Conservation (phyloP, 2,329 filamentous ascomycete species). For the Claviceps quebecensis region DNA sequence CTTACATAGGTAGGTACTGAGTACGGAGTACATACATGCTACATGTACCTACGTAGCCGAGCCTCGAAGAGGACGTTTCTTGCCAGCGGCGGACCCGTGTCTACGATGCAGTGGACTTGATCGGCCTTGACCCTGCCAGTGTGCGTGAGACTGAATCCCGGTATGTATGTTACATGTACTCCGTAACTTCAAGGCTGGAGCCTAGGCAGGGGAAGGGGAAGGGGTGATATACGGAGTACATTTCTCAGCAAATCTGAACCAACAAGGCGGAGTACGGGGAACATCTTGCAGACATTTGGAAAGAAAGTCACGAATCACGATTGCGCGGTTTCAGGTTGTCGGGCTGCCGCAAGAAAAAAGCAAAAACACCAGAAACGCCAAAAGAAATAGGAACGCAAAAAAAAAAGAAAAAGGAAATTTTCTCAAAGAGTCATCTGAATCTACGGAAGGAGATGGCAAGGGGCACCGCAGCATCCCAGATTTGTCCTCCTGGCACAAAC, state of each 20-base stretch:
- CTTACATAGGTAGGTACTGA: too few species aligned
- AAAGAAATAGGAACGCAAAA: background rate
- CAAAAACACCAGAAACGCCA: background rate
- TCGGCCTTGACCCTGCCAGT: background rate
- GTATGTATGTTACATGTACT: background rate
- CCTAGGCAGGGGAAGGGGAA: background rate
- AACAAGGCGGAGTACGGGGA: background rate
- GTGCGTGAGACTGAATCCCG: background rate
- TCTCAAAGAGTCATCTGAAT: too few species aligned
- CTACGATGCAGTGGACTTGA: too few species aligned
- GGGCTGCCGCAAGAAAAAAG: background rate
- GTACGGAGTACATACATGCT: too few species aligned
- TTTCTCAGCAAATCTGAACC: background rate
- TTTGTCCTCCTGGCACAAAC: background rate
- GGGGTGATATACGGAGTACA: background rate
- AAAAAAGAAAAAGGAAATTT: background rate
- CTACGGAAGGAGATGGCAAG: too few species aligned
- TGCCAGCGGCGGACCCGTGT: too few species aligned
- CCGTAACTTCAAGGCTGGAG: background rate
- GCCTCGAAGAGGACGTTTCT: too few species aligned
- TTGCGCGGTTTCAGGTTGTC: background rate
- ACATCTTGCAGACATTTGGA: background rate
- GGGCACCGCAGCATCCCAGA: background rate
- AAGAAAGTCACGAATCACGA: background rate
- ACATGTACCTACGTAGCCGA: too few species aligned